Evolutionary conservation across 345 rosid species (phyloP).

Genomic region (Eucalyptus cloeziana): DNA sequence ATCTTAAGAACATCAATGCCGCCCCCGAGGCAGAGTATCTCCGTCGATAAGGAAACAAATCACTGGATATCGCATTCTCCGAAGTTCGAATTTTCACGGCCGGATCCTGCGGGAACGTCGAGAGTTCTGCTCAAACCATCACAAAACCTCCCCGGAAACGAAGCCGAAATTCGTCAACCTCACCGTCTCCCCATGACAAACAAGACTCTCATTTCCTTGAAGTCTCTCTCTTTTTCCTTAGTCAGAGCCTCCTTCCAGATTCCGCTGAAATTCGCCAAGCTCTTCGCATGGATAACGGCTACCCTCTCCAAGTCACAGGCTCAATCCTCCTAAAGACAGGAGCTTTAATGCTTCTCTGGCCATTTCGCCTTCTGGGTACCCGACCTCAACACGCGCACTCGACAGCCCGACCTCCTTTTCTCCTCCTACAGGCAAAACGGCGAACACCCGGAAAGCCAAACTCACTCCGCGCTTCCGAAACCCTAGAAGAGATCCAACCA

Average conservation of each 20-base stretch:
- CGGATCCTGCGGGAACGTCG: neutral
- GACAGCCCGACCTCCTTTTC: neutral
- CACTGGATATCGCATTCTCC: conserved; percentile 24
- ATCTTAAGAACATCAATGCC: conserved; percentile 39
- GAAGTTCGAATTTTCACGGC: neutral
- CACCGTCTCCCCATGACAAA: neutral
- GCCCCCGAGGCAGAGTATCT: conserved; percentile 1
- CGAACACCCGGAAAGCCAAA: neutral
- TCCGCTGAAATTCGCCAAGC: neutral
- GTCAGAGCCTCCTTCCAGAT: neutral
- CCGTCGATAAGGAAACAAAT: conserved; percentile 16
- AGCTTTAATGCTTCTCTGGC: neutral
- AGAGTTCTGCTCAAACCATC: neutral
- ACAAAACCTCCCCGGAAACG: neutral
- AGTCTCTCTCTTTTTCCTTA: neutral
- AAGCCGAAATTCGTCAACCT: neutral
- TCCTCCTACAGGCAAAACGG: neutral
- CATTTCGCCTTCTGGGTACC: neutral
- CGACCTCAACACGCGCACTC: neutral
- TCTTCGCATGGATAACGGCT: neutral
- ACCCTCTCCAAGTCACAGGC: neutral
- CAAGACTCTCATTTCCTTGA: neutral
- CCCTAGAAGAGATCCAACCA: neutral
- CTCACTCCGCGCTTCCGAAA: neutral
- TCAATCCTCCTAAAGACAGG: neutral